phyloP scores from a whole-genome alignment of 176 grass and related monocot species.

The Aegilops bicornis region DNA sequence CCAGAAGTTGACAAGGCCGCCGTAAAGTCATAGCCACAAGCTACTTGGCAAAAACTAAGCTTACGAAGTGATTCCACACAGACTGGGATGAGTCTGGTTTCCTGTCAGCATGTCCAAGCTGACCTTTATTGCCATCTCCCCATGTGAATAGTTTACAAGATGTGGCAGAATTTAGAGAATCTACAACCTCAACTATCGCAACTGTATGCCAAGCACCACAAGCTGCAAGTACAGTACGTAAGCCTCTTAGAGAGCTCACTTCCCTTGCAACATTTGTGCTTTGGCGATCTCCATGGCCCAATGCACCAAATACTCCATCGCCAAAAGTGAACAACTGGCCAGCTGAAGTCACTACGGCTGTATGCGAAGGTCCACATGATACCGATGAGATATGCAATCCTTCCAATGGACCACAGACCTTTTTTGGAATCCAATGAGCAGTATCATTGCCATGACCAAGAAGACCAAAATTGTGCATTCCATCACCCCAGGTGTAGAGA shows the following conservation, averaged over 20 bases:
- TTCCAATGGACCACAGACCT: constrained; percentile 51
- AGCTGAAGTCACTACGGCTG: constrained; percentile 54
- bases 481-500: constrained; percentile 86
- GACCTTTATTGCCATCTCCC: constrained; percentile 75
- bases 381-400: constrained; percentile 57
- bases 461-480: constrained; percentile 52
- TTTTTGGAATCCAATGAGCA: constrained; percentile 79
- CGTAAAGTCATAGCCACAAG: constrained; percentile 71
- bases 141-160: constrained; percentile 68
- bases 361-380: constrained; percentile 80
- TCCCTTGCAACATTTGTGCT: constrained; percentile 55
- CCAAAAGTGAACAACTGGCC: constrained; percentile 76
- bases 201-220: constrained; percentile 87
- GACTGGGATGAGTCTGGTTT: constrained; percentile 50
- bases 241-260: constrained; percentile 57
- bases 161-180: constrained; percentile 46
- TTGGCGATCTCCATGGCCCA: constrained; percentile 70
- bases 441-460: constrained; percentile 59
- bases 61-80: constrained; percentile 52
- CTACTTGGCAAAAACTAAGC: constrained; percentile 53
- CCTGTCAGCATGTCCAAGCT: constrained; percentile 70
- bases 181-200: constrained; percentile 57
- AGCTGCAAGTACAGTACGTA: constrained; percentile 45
- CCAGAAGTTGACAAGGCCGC: constrained; percentile 54
- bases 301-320: constrained; percentile 65